These are phyloP conservation scores for Xylaria intraflava DNA, from an alignment of 495 filamentous ascomycete species.

Conservation along the genomic window DNA sequence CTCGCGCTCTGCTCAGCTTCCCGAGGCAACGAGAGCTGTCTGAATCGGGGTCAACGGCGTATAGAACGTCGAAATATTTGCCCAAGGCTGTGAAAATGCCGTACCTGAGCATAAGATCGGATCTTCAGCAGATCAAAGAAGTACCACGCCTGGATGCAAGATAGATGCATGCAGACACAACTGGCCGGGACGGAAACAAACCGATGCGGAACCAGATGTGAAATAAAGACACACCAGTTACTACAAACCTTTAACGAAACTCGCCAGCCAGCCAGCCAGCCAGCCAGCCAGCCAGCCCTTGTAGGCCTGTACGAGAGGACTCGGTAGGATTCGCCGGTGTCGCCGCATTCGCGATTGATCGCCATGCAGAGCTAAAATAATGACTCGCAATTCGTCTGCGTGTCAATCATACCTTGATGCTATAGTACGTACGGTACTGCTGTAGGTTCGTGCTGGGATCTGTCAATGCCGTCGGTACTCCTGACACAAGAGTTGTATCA, in stretches of 20 bases:
- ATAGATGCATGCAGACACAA: background rate
- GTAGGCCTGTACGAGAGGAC: background rate
- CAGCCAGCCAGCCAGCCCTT: background rate
- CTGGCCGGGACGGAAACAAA: background rate
- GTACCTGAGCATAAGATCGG: slow-evolving; percentile 1
- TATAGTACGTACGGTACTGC: no score
- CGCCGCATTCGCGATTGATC: no score
- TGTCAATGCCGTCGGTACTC: no score
- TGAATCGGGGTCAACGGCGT: no score
- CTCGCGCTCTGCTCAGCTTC: background rate
- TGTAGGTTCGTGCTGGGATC: no score
- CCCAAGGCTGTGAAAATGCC: background rate
- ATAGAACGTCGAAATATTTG: no score
- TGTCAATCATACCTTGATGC: no score
- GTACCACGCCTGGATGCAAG: background rate
- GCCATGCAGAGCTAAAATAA: background rate
- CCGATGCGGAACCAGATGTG: background rate
- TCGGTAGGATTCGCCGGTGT: no score
- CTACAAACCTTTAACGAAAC: background rate
- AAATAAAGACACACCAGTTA: background rate
- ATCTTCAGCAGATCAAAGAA: slow-evolving; percentile 1
- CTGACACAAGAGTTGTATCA: no score
- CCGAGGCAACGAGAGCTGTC: background rate
- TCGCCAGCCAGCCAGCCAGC: background rate
- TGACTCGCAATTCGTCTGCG: background rate